Percentiles rank a stretch among this genome's conserved stretches.
Conservation (phyloP, 2,329 filamentous ascomycete species). For the Epichloe sp. region DNA sequence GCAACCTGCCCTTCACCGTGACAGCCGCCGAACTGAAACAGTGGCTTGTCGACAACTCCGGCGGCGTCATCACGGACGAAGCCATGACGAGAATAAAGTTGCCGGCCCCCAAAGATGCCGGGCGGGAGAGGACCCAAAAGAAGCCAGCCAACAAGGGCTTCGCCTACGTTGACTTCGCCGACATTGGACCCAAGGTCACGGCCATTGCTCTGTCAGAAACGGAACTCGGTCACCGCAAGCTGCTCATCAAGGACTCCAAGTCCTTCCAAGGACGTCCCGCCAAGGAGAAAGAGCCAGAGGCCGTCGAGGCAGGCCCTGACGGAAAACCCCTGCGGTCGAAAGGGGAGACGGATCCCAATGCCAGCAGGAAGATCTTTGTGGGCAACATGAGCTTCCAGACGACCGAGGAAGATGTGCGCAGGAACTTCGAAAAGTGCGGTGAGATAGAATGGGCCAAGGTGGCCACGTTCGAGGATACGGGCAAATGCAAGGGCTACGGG, state of each 20-base stretch:
- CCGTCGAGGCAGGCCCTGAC: conserved; percentile 14
- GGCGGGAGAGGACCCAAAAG: conserved; percentile 19
- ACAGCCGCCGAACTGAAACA: conserved; percentile 61
- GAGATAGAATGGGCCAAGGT: conserved; percentile 71
- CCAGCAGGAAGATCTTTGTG: conserved; percentile 77
- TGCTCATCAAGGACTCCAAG: conserved; percentile 87
- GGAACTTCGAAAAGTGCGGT: conserved; percentile 78
- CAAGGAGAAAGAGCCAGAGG: conserved; percentile 35
- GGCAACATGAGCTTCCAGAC: conserved; percentile 78
- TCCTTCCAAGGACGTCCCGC: conserved; percentile 82
- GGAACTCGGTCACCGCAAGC: conserved; percentile 58
- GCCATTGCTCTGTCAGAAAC: conserved; percentile 81
- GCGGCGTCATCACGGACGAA: conserved; percentile 49
- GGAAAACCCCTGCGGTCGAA: conserved; percentile 21
- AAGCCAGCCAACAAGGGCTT: conserved; percentile 69
- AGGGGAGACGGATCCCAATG: conserved; percentile 30
- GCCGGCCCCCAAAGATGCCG: conserved; percentile 46
- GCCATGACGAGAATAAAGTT: conserved; percentile 78
- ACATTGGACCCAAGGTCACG: conserved; percentile 54
- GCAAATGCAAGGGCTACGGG: conserved; percentile 95
- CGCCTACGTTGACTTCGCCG: conserved; percentile 86
- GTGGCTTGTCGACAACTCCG: conserved; percentile 65
- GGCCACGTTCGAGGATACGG: conserved; percentile 90
- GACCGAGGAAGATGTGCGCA: conserved; percentile 65
- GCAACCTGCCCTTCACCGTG: conserved; percentile 77